Evolutionary conservation across 371 early-diverging fungal genomes (phyloP).

Genomic region (Mucor indicus): DNA sequence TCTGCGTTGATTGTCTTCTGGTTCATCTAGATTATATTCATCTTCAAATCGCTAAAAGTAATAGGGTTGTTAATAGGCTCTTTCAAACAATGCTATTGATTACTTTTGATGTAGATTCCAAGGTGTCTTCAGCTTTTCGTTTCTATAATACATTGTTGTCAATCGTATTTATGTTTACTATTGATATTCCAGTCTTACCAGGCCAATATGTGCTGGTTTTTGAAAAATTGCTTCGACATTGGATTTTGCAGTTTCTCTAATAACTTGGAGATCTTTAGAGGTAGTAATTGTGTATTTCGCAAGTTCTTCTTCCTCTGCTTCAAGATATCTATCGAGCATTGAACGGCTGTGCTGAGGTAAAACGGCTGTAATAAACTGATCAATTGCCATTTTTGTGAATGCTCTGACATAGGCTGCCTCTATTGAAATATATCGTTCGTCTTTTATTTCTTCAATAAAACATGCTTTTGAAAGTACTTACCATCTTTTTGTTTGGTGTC

Average conservation of each 20-base stretch:
- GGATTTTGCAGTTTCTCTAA: constrained; percentile 48
- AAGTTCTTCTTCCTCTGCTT: constrained; percentile 58
- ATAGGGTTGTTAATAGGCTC: too few species aligned
- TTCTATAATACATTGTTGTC: not conserved
- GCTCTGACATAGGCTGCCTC: constrained; percentile 33
- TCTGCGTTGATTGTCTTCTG: constrained; percentile 2
- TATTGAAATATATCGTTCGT: constrained; percentile 8
- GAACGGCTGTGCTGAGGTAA: constrained; percentile 60
- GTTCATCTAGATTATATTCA: too few species aligned
- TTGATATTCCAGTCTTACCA: constrained; percentile 21
- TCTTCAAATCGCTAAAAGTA: too few species aligned
- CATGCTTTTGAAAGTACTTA: constrained; percentile 6
- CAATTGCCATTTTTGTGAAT: constrained; percentile 60
- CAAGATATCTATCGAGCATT: constrained; percentile 53
- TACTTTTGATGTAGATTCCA: constrained; percentile 1
- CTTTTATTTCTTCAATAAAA: too few species aligned
- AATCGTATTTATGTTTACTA: not conserved
- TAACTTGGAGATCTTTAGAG: constrained; percentile 56
- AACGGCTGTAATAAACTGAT: constrained; percentile 59
- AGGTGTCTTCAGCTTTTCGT: not conserved
- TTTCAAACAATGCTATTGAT: too few species aligned
- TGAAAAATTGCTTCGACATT: constrained; percentile 48
- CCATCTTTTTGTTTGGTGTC: constrained; percentile 22
- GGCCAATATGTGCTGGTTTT: constrained; percentile 48
- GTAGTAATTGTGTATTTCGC: constrained; percentile 53